Evolutionary conservation across 495 filamentous ascomycete species (phyloP).

Genomic region (Neurospora sublineolata): DNA sequence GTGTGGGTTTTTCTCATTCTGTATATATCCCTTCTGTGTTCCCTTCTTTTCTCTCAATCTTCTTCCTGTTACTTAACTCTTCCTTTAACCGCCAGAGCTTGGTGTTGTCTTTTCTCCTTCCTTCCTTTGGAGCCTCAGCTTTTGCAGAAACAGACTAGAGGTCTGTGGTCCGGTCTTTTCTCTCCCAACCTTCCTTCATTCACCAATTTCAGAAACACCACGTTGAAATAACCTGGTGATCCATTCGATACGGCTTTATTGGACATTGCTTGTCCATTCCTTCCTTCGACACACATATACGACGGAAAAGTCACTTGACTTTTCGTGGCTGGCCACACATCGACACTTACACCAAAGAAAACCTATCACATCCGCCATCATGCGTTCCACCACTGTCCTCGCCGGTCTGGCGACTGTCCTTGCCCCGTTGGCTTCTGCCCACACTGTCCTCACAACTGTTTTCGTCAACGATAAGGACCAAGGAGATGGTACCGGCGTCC

Average conservation of each 20-base stretch:
- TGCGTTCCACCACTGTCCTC: constrained; percentile 15
- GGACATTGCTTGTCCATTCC: background rate
- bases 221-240: background rate
- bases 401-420: constrained; percentile 20
- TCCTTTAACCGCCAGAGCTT: background rate
- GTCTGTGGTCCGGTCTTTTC: constrained; percentile 3
- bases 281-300: background rate
- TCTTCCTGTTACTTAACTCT: background rate
- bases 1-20: background rate
- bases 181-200: background rate
- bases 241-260: background rate
- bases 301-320: background rate
- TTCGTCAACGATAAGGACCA: constrained; percentile 52
- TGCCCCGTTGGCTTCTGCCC: constrained; percentile 31
- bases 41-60: background rate
- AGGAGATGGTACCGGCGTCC: constrained; percentile 58
- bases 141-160: background rate
- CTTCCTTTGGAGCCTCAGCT: background rate
- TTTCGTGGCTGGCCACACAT: constrained; percentile 3
- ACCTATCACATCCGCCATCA: constrained; percentile 2
- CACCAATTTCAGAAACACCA: background rate
- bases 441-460: constrained; percentile 58
- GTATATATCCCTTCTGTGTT: background rate
- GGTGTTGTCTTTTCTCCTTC: background rate
- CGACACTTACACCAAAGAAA: background rate